Percentiles rank a stretch among this genome's conserved stretches.
phyloP scores from a whole-genome alignment of 257 asterid genomes.

The Solanum appendiculatum region DNA sequence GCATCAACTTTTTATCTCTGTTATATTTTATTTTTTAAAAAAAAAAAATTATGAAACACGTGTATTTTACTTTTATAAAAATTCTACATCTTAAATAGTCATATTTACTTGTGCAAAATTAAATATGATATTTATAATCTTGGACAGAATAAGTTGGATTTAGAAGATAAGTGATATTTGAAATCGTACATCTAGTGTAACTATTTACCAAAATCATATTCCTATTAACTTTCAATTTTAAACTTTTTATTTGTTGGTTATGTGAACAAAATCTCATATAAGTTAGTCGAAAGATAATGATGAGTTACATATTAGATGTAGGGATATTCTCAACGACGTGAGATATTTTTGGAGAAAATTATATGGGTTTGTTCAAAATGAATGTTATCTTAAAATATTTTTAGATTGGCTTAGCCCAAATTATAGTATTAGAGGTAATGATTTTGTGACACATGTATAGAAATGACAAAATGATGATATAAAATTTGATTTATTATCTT shows the following conservation, averaged over 20 bases:
- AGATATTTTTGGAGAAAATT: background rate
- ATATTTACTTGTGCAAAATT: background rate
- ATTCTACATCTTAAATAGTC: background rate
- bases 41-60: background rate
- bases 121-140: background rate
- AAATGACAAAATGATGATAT: too few relatives aligned
- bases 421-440: background rate
- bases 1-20: background rate
- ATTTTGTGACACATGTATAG: background rate
- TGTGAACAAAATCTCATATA: background rate
- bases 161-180: too few relatives aligned
- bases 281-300: background rate
- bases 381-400: background rate
- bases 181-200: too few relatives aligned
- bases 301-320: background rate
- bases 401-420: background rate
- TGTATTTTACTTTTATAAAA: background rate
- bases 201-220: too few relatives aligned
- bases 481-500: too few relatives aligned
- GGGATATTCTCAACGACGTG: background rate
- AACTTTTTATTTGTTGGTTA: background rate
- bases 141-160: background rate
- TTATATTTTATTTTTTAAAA: background rate
- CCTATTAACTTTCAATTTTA: background rate
- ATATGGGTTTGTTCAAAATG: too few relatives aligned